A percentile compares a stretch with the other conserved stretches of the same genome.
Evolutionary conservation across 495 filamentous ascomycete species (phyloP).

Genomic region (Gamarada debralockiae): DNA sequence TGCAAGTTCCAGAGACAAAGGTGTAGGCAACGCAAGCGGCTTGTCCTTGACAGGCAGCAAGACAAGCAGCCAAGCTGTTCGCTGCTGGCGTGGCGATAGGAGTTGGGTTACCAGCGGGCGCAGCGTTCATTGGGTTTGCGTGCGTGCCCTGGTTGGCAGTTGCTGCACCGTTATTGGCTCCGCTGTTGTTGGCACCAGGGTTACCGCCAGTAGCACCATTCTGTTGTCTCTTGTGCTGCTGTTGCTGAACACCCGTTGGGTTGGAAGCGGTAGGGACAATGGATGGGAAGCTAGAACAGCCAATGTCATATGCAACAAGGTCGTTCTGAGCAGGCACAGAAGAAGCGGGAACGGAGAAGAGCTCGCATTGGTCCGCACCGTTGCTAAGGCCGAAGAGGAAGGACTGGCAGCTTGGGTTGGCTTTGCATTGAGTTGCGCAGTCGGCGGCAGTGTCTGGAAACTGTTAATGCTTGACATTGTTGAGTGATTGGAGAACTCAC

Average conservation of each 20-base stretch:
- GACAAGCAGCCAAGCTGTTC: not conserved
- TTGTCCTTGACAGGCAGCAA: not conserved
- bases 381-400: constrained; percentile 23
- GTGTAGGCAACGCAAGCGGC: too few relatives aligned
- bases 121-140: not conserved
- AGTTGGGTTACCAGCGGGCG: not conserved
- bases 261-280: constrained; percentile 3
- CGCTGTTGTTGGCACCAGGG: not conserved
- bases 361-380: constrained; percentile 16
- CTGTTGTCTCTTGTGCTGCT: too few relatives aligned
- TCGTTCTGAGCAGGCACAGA: not conserved
- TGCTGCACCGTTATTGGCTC: not conserved
- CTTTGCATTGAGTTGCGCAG: constrained; percentile 16
- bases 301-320: constrained; percentile 4
- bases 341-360: constrained; percentile 1
- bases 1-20: too few relatives aligned
- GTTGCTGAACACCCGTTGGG: not conserved
- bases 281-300: not conserved
- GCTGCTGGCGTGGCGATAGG: not conserved
- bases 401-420: constrained; percentile 16
- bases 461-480: not conserved
- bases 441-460: not conserved
- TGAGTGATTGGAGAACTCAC: not conserved
- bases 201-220: too few relatives aligned
- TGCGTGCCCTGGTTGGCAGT: not conserved